Evolutionary conservation across 1,284 basidiomycete species (phyloP).

Genomic region (Trichosporon sp.): DNA sequence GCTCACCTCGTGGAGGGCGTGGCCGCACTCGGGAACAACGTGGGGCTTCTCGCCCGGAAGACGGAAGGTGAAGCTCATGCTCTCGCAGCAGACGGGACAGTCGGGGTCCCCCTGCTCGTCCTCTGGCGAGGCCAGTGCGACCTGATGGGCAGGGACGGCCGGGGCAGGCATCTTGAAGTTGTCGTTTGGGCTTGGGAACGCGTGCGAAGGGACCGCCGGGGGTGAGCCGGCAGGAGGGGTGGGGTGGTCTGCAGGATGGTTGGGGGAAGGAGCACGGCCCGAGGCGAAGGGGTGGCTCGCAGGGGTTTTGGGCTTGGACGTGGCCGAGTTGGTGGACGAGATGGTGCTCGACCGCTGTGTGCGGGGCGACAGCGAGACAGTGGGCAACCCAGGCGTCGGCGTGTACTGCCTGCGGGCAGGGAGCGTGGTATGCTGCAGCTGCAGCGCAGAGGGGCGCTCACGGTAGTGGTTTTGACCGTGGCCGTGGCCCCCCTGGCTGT

Average conservation of each 20-base stretch:
- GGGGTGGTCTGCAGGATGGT: conserved; percentile 21
- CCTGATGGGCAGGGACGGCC: conserved; percentile 41
- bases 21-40: conserved; percentile 94
- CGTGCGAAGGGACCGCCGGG: conserved; percentile 29
- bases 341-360: conserved; percentile 33
- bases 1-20: conserved; percentile 87
- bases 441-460: conserved; percentile 10
- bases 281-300: conserved; percentile 43
- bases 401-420: conserved; percentile 4
- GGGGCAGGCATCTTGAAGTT: conserved; percentile 27
- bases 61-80: conserved; percentile 51
- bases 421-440: conserved; percentile 8
- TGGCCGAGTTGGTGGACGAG: conserved; percentile 33
- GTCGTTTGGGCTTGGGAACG: conserved; percentile 39
- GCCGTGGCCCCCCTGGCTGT: neutral
- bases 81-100: conserved; percentile 57
- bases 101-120: conserved; percentile 48
- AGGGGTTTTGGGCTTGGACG: conserved; percentile 32
- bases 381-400: neutral
- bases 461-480: conserved; percentile 4
- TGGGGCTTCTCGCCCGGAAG: conserved; percentile 94
- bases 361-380: conserved; percentile 1
- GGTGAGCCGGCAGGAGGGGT: conserved; percentile 12
- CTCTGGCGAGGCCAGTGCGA: conserved; percentile 46
- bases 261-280: conserved; percentile 33